phyloP scores from a whole-genome alignment of 2,329 filamentous ascomycete genomes.

The Pseudopyrenochaeta lycopersici region DNA sequence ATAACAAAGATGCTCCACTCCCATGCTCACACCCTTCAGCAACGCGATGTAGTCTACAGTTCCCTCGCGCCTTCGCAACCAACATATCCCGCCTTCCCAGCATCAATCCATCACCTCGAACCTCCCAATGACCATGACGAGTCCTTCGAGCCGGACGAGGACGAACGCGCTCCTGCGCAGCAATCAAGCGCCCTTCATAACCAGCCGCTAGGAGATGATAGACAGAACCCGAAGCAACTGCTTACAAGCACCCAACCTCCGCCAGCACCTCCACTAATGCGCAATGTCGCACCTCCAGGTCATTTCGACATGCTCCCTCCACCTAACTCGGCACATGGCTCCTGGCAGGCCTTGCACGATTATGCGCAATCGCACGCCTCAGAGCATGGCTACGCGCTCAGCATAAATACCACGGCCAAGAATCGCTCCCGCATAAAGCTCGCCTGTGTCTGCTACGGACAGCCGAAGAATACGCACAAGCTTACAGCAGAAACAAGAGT shows the following conservation, averaged over 20 bases:
- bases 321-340: constrained; percentile 29
- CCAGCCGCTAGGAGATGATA: constrained; percentile 5
- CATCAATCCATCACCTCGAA: constrained; percentile 28
- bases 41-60: constrained; percentile 2
- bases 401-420: constrained; percentile 48
- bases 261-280: constrained; percentile 12
- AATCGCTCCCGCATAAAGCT: constrained; percentile 48
- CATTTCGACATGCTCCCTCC: constrained; percentile 45
- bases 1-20: not conserved
- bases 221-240: constrained; percentile 4
- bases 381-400: constrained; percentile 44
- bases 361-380: constrained; percentile 46
- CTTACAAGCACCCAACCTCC: constrained; percentile 9
- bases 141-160: constrained; percentile 23
- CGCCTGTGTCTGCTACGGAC: constrained; percentile 47
- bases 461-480: constrained; percentile 48
- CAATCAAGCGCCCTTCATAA: constrained; percentile 14
- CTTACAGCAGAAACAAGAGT: constrained; percentile 46
- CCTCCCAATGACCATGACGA: constrained; percentile 15
- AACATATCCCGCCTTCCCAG: constrained; percentile 24
- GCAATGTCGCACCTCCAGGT: constrained; percentile 20
- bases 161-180: constrained; percentile 5
- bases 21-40: constrained; percentile 3
- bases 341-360: constrained; percentile 42
- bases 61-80: constrained; percentile 12